Conservation (phyloP, 2,329 filamentous ascomycete species). For the Alternaria angustiovoidea region DNA sequence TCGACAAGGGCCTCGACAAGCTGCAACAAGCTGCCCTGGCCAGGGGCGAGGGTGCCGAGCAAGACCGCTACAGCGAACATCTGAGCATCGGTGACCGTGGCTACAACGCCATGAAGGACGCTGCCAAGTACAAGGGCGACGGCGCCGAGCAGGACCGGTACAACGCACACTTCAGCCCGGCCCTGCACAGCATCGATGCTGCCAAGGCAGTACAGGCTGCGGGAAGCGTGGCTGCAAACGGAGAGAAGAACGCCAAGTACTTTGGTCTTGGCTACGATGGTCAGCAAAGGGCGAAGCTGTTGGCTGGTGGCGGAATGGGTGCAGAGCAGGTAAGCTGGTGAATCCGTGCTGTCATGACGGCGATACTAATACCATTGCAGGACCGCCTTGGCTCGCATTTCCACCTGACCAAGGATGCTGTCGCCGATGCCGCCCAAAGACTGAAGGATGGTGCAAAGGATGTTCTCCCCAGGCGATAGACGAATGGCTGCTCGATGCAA, state of each 20-base stretch:
- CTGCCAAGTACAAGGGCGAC: conserved; percentile 30
- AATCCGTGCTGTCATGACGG: background rate
- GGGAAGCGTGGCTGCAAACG: conserved; percentile 32
- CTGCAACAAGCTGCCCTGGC: conserved; percentile 25
- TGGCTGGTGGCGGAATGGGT: conserved; percentile 41
- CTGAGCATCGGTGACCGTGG: conserved; percentile 25
- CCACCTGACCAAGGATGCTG: conserved; percentile 26
- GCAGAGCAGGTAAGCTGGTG: conserved; percentile 44
- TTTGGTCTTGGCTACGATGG: conserved; percentile 45
- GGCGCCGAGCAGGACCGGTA: conserved; percentile 47
- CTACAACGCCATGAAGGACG: conserved; percentile 22
- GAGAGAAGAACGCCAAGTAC: conserved; percentile 35
- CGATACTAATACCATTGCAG: conserved; percentile 24
- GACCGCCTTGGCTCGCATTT: conserved; percentile 45
- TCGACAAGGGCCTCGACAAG: conserved; percentile 30
- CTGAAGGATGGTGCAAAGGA: conserved; percentile 39
- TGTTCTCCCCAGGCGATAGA: conserved; percentile 28
- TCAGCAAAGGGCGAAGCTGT: conserved; percentile 36
- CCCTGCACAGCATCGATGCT: conserved; percentile 29
- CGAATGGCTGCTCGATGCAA: background rate
- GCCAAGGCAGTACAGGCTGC: conserved; percentile 38
- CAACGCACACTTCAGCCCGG: conserved; percentile 37
- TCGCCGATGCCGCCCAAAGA: conserved; percentile 37
- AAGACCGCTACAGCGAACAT: conserved; percentile 36
- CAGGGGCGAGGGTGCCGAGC: conserved; percentile 31